Evolutionary conservation across 2,329 filamentous ascomycete genomes (phyloP), one percentile per base, ranked within the genome.

Genomic region (Verruconis gallopava): DNA sequence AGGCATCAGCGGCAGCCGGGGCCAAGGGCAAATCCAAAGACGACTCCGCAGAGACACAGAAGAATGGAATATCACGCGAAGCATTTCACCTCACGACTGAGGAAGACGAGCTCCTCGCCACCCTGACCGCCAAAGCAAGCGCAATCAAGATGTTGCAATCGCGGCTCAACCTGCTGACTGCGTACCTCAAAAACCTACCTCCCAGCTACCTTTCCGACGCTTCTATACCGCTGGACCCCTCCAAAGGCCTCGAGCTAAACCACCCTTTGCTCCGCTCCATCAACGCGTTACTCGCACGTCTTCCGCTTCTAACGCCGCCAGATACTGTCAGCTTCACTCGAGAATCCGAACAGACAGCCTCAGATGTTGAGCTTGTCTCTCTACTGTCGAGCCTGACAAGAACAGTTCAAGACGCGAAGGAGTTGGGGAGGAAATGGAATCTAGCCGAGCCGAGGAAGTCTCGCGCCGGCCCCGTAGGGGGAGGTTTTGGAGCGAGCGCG

Each of bases 91-190:
- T 79, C 17, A 72, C 69, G 0, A 60, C 72, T 0, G 75, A 80
- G 48, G 77, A 80, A 46, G 75, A 81, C 61, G 77, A 81, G 53
- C 59, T 79, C 35, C 69, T 81, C 41, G 69, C 76, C 18, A 73
- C 68, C 13, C 75, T 98, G 17, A 91, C 80, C 20, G 82, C 86
- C 46, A 94, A 93, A 54, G 75, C 81, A 48, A 96, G 95, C 60
- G 88, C 91, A 19, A 81, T 95, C 55, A 89, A 86, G 63, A 95
- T 94, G 78, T 75, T 98, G 20, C 79, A 89, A 59, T 48, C 70
- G 58, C 56, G 71, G 59, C 55, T 73, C 48, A 53, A 67, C 50
- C 64, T 77, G 55, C 56, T 77, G 54, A 61, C 75, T 47, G 44
- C 71, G 57, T 96, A 95, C 57, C 75, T 98, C 37, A 68, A 79